Evolutionary conservation across 169 alveolate genomes (phyloP), one percentile per base, ranked within the genome.

Genomic region (Amoebophrya sp.): DNA sequence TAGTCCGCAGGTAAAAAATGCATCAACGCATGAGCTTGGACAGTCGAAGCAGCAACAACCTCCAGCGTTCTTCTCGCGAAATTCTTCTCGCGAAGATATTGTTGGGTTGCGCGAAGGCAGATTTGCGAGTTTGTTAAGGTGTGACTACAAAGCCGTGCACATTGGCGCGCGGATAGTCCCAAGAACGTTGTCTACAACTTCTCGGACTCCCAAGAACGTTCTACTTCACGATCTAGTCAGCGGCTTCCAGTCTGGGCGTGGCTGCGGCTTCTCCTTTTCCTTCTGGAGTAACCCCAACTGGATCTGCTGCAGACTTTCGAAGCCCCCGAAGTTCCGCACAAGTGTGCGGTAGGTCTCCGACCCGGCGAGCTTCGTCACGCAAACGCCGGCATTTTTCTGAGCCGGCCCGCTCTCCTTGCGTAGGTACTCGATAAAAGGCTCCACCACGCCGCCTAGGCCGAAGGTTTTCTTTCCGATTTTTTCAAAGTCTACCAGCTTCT

Each of bases 381-480:
- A 7, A 25, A 66, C 18, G 7, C 83, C 83, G 35, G 83, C 83
- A 25, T 66, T 66, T 25, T 66, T 66, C 18, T 66, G 83, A 2
- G 83, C 83, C 35, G 83, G 10, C 32, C 83, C 83, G 35, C 10
- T 12, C 83, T 66, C 83, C 35, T 66, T 66, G 32, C 83, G 83
- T 25, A 66, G 35, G 35, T 66, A 66, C 35, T 66, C 83, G 83
- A 66, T 66, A 25, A 66, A 66, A 0, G 83, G 83, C 83, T 66
- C 83, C 29, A 66, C 83, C 38, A 66, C 83, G 35, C 83, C 83
- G 83, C 83, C 83, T 3, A 66, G 32, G 83, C 83, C 83, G 32
- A 25, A 66, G 18, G 32, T 66, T n/a, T 66, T 66, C 1, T 25
- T 25, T 7, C 83, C 83, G 7, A 7, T 66, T 2, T 66, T 66